Evolutionary conservation across 805 yeast genomes (phyloP), one percentile per base, ranked within the genome.

Genomic region (Teunomyces cretensis): DNA sequence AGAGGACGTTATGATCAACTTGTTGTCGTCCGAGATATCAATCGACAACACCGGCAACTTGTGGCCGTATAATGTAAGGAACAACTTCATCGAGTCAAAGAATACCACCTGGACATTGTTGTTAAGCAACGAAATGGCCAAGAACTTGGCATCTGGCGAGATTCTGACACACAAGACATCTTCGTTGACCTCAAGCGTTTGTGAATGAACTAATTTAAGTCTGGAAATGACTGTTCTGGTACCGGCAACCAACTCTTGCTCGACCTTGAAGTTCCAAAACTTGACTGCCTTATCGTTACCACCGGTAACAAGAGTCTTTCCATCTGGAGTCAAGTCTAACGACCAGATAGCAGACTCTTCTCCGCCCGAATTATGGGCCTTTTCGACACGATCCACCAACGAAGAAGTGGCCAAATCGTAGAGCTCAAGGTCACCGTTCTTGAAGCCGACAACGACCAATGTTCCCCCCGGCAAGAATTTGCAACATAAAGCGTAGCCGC

Each of bases 71-170:
- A 94, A 73, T 58, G 92, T 88, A 52, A 94, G 73, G 67, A 78
- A 94, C 58, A 94, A 86, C 67, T 92, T 94, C 62, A 91, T 75
- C 11, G 95, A 74, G 60, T 92, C 98, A 42, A 83, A 73, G 62
- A 85, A 92, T 57, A 94, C 89, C 14, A 94, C 94, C 67, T 94
- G 95, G 37, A 94, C 96, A n/a, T 97, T 94, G 62, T 86, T 90
- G 63, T 94, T 97, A 53, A 92, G 73, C 44, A 94, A 70, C 1
- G 97, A 86, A 4, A 87, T 86, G 4, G 97, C 96, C 45, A 94
- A 66, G 48, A 75, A 80, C 60, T 78, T 86, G 43, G 81, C 71
- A 59, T 89, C 94, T 2, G 96, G 89, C 0, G 97, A 88, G 15
- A 92, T 75, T 52, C 75, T 81, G 6, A 94, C 87, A 36, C 87